A percentile compares a stretch with the other conserved stretches of the same genome.
These are phyloP conservation scores for Jackrogersella multiformis DNA, from an alignment of 495 filamentous ascomycete genomes.

Conservation along the genomic window DNA sequence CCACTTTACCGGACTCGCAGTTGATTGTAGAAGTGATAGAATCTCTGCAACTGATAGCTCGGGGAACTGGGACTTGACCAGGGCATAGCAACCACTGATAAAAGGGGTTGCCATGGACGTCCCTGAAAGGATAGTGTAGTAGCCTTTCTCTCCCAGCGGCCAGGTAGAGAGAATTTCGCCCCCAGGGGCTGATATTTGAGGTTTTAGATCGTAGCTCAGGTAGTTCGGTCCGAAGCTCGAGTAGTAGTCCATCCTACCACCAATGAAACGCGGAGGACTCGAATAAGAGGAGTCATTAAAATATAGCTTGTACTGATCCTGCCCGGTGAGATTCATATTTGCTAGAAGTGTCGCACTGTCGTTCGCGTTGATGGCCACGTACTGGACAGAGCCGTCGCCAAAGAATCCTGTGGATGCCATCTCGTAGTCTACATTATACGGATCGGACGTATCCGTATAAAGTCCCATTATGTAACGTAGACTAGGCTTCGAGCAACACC, in stretches of 20 bases:
- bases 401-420: slow-evolving; percentile 26
- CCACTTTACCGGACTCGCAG: slow-evolving; percentile 31
- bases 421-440: slow-evolving; percentile 30
- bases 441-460: slow-evolving; percentile 20
- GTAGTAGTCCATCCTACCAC: slow-evolving; percentile 36
- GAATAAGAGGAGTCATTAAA: slow-evolving; percentile 35
- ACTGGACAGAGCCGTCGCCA: slow-evolving; percentile 29
- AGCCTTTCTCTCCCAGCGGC: slow-evolving; percentile 33
- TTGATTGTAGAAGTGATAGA: slow-evolving; percentile 38
- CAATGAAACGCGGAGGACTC: slow-evolving; percentile 6
- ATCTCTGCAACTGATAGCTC: slow-evolving; percentile 34
- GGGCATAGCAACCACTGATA: slow-evolving; percentile 41
- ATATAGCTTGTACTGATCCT: slow-evolving; percentile 24
- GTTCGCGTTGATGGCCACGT: slow-evolving; percentile 14
- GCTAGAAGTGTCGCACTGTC: slow-evolving; percentile 8
- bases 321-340: slow-evolving; percentile 23
- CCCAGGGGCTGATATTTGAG: slow-evolving; percentile 39
- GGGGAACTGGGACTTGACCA: slow-evolving; percentile 44
- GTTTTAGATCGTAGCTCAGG: slow-evolving; percentile 28
- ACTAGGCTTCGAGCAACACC: slow-evolving; percentile 22
- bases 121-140: slow-evolving; percentile 39
- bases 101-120: slow-evolving; percentile 46
- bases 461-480: slow-evolving; percentile 33
- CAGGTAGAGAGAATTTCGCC: slow-evolving; percentile 39
- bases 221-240: slow-evolving; percentile 36